Evolutionary conservation across 352 stramenopile genomes (phyloP), one percentile per base, ranked within the genome.

Genomic region (Globisporangium radiosum): DNA sequence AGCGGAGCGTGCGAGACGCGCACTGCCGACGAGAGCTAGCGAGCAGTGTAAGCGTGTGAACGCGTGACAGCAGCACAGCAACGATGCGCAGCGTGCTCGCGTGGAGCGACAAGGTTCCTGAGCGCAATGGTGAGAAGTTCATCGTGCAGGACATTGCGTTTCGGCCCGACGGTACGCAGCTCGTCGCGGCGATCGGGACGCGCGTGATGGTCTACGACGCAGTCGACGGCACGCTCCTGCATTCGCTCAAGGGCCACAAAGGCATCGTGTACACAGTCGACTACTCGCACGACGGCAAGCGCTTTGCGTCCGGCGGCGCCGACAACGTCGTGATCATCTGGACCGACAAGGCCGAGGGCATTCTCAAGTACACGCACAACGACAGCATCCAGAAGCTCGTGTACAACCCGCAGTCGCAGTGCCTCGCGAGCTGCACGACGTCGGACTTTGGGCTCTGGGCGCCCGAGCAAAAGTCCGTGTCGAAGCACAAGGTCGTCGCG

Each of bases 271-370:
- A 98, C 68, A 75, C 84, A 8, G 90, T 98, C 13, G 84, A 94
- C 60, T 98, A 96, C 60, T 69, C 81, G 2, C 76, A 88, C 49
- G 91, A 98, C 58, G 93, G 93, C 54, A 95, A 95, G 60, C 85
- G 87, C 6, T 98, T 98, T 57, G 88, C 90, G 9, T 97, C 87
- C 0, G 93, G 94, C 40, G 94, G 93, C 11, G 88, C 91, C 0
- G 95, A 98, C 74, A 97, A 97, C 62, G 90, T 92, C 42, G 93
- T 98, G n/a, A 98, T 98, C 60, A 98, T 98, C 65, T 98, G 95
- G 95, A 98, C 85, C 33, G 78, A 88, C 64, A 97, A 97, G 57
- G 92, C 87, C 47, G 88, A 98, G 58, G 92, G 91, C 10, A 90
- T 98, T 52, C 82, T 98, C 62, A 98, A 98, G 78, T 98, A 98